These are phyloP conservation scores for Penicillium waksmanii DNA, from an alignment of 495 filamentous ascomycete species.

Conservation along the genomic window DNA sequence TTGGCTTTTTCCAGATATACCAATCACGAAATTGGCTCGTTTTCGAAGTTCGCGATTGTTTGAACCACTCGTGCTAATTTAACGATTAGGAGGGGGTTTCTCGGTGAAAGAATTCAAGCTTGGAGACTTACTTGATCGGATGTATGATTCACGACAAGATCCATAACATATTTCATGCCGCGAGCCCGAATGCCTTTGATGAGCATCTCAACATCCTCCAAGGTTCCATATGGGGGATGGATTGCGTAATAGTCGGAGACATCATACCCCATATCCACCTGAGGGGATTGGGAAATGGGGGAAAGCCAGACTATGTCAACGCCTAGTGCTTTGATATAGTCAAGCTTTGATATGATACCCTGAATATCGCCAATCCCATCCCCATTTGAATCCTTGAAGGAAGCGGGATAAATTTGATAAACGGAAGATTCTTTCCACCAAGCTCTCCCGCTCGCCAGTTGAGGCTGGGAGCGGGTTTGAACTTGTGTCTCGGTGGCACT, in stretches of 20 bases:
- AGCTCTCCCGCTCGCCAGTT: slow-evolving; percentile 42
- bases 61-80: slow-evolving; percentile 67
- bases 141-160: slow-evolving; percentile 80
- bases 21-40: slow-evolving; percentile 65
- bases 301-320: slow-evolving; percentile 71
- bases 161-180: slow-evolving; percentile 74
- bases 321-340: slow-evolving; percentile 65
- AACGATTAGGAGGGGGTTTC: not conserved
- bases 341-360: slow-evolving; percentile 66
- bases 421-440: slow-evolving; percentile 62
- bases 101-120: not conserved
- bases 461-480: slow-evolving; percentile 19
- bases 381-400: slow-evolving; percentile 66
- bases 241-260: slow-evolving; percentile 70
- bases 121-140: slow-evolving; percentile 52
- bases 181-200: slow-evolving; percentile 57
- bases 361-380: slow-evolving; percentile 71
- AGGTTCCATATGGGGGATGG: slow-evolving; percentile 60
- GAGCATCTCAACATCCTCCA: slow-evolving; percentile 66
- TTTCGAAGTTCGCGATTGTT: slow-evolving; percentile 63
- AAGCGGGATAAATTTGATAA: slow-evolving; percentile 73
- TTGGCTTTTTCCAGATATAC: slow-evolving; percentile 72
- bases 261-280: slow-evolving; percentile 66
- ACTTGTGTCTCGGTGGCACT: not conserved
- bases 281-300: slow-evolving; percentile 67